Evolutionary conservation across 2,329 filamentous ascomycete genomes (phyloP), one percentile per base, ranked within the genome.

Genomic region (Colletotrichum trifolii): DNA sequence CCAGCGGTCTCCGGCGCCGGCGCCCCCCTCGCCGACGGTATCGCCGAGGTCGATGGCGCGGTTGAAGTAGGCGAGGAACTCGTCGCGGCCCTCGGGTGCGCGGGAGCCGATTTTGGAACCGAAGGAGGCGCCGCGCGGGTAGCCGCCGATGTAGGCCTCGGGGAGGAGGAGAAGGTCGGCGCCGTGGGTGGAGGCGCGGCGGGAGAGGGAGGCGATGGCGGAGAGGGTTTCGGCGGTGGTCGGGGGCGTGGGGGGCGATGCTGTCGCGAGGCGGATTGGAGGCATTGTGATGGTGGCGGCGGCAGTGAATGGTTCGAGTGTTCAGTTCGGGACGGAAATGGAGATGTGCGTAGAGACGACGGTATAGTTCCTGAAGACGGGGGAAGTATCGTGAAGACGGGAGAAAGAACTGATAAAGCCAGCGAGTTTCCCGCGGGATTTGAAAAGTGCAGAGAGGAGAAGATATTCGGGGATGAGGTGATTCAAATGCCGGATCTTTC

Each of bases 61-160:
- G 65, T 90, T 87, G 79, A 94, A 97, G 78, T 97, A 97, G 4
- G 84, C 80, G 9, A 94, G 83, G 74, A 90, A 97, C 72, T 96
- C 93, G 34, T 97, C 93, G 15, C 94, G 86, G 5, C 94, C 94
- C 53, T 83, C 81, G 3, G 85, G 81, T 0, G 85, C 84, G 42
- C 94, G 89, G 13, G 84, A 82, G 4, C 94, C 94, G 6, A 97
- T 83, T 2, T 86, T 84, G 50, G 88, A 89, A 5, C 94, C 94
- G 72, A 97, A 97, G 54, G 82, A 82, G 67, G 89, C 90, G 15
- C 91, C 93, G 10, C 94, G 90, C 15, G 95, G 95, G 74, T 97
- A 97, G 1, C 94, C 95, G 50, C 95, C 95, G 2, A 97, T 85
- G 74, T 93, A 97, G 25, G 94, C 94, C 81, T 98, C 94, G 0